Evolutionary conservation across 495 filamentous ascomycete species (phyloP).

Genomic region (Neurospora sp.): DNA sequence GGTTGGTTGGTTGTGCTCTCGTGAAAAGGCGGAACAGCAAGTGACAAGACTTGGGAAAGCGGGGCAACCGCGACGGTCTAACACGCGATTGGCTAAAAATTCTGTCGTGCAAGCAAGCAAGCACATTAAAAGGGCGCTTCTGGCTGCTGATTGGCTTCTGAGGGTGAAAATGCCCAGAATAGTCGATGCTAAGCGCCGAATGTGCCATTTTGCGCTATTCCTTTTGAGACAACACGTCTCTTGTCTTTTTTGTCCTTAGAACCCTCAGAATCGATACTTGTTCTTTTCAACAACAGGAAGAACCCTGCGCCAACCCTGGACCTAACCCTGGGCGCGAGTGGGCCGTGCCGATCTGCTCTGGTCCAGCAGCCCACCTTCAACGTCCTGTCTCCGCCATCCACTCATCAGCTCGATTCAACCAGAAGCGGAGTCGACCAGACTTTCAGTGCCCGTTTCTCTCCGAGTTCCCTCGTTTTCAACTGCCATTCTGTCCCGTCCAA

Average conservation of each 20-base stretch:
- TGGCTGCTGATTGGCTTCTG: conserved; percentile 14
- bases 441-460: not conserved
- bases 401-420: not conserved
- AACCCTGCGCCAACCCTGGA: not conserved
- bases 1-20: not conserved
- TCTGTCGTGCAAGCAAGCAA: conserved; percentile 19
- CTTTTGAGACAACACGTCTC: not conserved
- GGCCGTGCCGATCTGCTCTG: not conserved
- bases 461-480: not conserved
- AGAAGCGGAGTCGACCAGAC: not conserved
- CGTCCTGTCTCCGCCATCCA: not conserved
- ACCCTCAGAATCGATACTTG: not conserved
- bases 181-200: conserved; percentile 24
- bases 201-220: not conserved
- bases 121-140: conserved; percentile 5
- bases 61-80: not conserved
- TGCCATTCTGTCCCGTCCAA: not conserved
- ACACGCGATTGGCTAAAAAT: conserved; percentile 22
- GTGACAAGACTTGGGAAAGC: not conserved
- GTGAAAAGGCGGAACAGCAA: not conserved
- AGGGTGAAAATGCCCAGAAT: conserved; percentile 5
- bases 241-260: not conserved
- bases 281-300: not conserved
- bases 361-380: not conserved
- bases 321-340: not conserved